Evolutionary conservation across 192 early-diverging fungal species (phyloP), one percentile per base, ranked within the genome.

Genomic region (Funneliformis geosporum): DNA sequence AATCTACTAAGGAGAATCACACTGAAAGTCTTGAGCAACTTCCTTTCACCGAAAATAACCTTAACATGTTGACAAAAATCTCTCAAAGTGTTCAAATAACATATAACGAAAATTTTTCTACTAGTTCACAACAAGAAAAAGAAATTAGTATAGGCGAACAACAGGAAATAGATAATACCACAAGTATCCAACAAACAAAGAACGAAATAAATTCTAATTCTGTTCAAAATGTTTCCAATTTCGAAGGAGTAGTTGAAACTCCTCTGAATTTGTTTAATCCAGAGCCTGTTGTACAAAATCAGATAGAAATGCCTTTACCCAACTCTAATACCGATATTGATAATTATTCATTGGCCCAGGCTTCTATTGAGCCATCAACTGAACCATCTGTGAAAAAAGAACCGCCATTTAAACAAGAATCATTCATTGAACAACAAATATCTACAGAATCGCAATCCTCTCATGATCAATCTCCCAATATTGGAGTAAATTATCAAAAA

Each of bases 221-320:
- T 43, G n/a, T 69, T n/a, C 67, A 69, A 69, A 40, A 68, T 38
- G 66, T 23, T 40, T 43, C 23, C 28, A 65, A 28, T 21, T 28
- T 42, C 27, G 47, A 50, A 50, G 72, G 72, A 55, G 43, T 73
- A 73, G 47, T 73, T 73, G 44, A 73, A 33, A 73, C 75, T 42
- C 75, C 75, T 27, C 75, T 39, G 61, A 76, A 27, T 28, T 60
- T 33, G 38, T 42, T 39, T 60, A 12, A 23, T 18, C 38, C 38
- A 28, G 75, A 65, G 14, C 23, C n/a, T 64, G 60, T 43, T 42
- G 8, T 64, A 9, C 28, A 64, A 14, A 62, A 65, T 76, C 38
- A 64, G 39, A 23, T 43, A 62, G 60, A 76, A 76, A 64, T 76
- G 61, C 42, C 18, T 76, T 23, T 61, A 21, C 46, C 40, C 40